Evolutionary conservation across 805 yeast species (phyloP).

Genomic region (Pichia manshurica): DNA sequence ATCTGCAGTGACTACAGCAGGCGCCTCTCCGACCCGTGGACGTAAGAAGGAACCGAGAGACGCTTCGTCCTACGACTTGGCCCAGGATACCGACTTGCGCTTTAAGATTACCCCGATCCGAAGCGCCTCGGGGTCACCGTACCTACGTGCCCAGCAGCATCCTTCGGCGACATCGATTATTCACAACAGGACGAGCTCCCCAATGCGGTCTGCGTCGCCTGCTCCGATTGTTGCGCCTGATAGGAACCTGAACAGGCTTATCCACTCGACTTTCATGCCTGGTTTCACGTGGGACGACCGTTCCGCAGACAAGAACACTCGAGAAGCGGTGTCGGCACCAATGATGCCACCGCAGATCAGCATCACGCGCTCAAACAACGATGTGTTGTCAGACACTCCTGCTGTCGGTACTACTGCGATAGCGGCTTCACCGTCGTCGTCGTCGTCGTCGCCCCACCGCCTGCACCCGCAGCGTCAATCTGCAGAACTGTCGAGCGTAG

Average conservation of each 20-base stretch:
- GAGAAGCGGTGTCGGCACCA: neutral
- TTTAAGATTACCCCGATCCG: conserved; percentile 28
- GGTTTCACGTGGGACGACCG: conserved; percentile 14
- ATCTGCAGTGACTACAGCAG: too few species aligned
- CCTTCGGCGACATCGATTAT: conserved; percentile 3
- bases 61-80: conserved; percentile 10
- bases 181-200: conserved; percentile 1
- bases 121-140: conserved; percentile 24
- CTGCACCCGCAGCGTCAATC: neutral
- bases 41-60: conserved; percentile 10
- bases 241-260: conserved; percentile 13
- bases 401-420: too few species aligned
- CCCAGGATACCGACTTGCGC: conserved; percentile 24
- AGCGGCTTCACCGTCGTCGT: too few species aligned
- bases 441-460: too few species aligned
- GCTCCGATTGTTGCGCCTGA: conserved; percentile 6
- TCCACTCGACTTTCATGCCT: conserved; percentile 21
- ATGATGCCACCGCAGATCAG: neutral
- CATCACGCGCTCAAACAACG: neutral
- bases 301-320: neutral
- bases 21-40: neutral
- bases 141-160: neutral
- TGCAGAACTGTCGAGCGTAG: neutral
- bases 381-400: neutral
- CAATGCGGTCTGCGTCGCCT: conserved; percentile 16